Evolutionary conservation across 2,329 filamentous ascomycete species (phyloP).

Genomic region (Pseudohalonectria lignicola): DNA sequence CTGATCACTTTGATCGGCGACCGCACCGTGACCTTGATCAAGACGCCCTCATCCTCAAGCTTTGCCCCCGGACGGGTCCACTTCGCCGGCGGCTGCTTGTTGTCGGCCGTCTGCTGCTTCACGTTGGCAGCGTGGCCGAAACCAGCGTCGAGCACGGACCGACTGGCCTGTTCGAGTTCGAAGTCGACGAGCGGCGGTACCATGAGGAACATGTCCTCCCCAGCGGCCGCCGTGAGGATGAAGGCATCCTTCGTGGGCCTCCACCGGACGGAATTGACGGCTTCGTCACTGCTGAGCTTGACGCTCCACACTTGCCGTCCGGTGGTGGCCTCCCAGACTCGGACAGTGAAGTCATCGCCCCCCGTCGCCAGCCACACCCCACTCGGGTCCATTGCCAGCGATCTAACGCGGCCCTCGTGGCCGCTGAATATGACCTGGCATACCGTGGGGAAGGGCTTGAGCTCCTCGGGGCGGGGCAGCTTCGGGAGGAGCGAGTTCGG

Average conservation of each 20-base stretch:
- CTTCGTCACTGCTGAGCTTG: slow-evolving; percentile 64
- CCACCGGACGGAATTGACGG: slow-evolving; percentile 84
- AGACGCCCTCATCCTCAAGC: slow-evolving; percentile 67
- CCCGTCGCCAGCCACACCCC: slow-evolving; percentile 83
- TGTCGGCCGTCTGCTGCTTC: slow-evolving; percentile 42
- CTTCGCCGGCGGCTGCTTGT: slow-evolving; percentile 66
- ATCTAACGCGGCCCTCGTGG: slow-evolving; percentile 79
- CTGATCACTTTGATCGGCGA: slow-evolving; percentile 76
- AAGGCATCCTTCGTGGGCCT: slow-evolving; percentile 71
- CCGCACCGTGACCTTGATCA: slow-evolving; percentile 70
- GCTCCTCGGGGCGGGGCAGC: slow-evolving; percentile 81
- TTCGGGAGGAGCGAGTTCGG: slow-evolving; percentile 87
- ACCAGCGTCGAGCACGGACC: slow-evolving; percentile 72
- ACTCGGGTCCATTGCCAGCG: slow-evolving; percentile 73
- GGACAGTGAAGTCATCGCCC: slow-evolving; percentile 85
- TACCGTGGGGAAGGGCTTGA: slow-evolving; percentile 88
- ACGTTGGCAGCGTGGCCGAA: slow-evolving; percentile 73
- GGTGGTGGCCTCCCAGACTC: slow-evolving; percentile 80
- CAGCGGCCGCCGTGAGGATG: slow-evolving; percentile 73
- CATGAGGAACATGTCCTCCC: slow-evolving; percentile 77
- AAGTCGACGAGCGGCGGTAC: slow-evolving; percentile 64
- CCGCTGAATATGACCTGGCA: slow-evolving; percentile 81
- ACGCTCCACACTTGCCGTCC: slow-evolving; percentile 82
- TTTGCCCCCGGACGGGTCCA: slow-evolving; percentile 72
- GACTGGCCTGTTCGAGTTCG: slow-evolving; percentile 61